Conservation (phyloP, 371 early-diverging fungal species). For the Mucor sp. region DNA sequence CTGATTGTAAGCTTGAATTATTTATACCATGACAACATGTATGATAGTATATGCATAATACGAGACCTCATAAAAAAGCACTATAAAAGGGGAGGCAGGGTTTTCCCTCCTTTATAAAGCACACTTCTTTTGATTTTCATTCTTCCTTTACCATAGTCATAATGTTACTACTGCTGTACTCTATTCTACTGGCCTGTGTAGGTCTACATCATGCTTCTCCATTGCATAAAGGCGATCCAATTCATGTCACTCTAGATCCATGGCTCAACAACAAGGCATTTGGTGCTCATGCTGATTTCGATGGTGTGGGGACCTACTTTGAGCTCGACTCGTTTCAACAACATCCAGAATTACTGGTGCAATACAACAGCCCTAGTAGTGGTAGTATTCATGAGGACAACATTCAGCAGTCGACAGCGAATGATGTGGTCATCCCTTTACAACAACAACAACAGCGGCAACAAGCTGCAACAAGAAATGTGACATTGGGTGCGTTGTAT, state of each 20-base stretch:
- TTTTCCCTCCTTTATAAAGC: too few relatives aligned
- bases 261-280: conserved; percentile 10
- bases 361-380: neutral
- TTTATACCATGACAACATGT: neutral
- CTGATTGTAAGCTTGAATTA: neutral
- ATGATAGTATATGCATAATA: neutral
- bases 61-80: neutral
- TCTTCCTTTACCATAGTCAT: neutral
- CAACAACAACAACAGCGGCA: conserved; percentile 30
- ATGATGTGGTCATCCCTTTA: neutral
- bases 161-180: neutral
- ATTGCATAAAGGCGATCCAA: neutral
- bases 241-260: neutral
- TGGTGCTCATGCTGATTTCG: conserved; percentile 22
- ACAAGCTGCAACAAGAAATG: conserved; percentile 4
- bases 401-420: conserved; percentile 9
- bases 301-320: conserved; percentile 16
- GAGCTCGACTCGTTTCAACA: neutral
- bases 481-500: conserved; percentile 18
- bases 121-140: neutral
- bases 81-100: neutral
- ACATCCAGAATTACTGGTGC: neutral
- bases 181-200: neutral
- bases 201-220: neutral
- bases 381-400: neutral